Percentiles rank a stretch among this genome's conserved stretches.
Evolutionary conservation across 345 rosid species (phyloP).

Genomic region (Eucalyptus sp.): DNA sequence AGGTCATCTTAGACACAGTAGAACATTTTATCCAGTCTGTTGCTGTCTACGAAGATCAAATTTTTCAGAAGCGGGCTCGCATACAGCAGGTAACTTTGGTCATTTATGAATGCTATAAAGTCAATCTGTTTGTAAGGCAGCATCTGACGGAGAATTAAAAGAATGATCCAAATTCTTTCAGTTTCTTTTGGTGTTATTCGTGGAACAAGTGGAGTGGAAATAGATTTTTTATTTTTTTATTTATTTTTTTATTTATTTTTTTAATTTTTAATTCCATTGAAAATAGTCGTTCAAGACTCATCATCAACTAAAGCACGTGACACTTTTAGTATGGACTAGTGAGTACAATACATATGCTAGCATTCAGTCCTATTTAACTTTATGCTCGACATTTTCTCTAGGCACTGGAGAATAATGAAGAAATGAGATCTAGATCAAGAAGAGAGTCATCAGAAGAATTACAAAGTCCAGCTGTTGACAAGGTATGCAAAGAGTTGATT

Average conservation of each 20-base stretch:
- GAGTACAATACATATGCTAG: not conserved
- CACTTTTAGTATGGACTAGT: not conserved
- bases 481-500: conserved; percentile 25
- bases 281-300: not conserved
- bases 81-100: too few species aligned
- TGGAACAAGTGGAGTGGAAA: not conserved
- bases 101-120: too few species aligned
- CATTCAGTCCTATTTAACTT: not conserved
- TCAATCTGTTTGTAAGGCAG: not conserved
- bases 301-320: not conserved
- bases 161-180: not conserved
- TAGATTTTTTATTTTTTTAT: not conserved
- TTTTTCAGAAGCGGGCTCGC: too few species aligned
- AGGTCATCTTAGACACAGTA: too few species aligned
- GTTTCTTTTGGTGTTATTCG: not conserved
- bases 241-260: not conserved
- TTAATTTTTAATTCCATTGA: not conserved
- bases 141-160: not conserved
- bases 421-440: conserved; percentile 56
- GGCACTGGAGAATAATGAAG: conserved; percentile 71
- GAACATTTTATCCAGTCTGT: too few species aligned
- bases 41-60: too few species aligned
- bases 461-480: conserved; percentile 48
- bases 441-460: conserved; percentile 56
- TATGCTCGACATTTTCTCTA: conserved; percentile 7